Conservation (phyloP, 148 eudicot species). For the Limonium bicolor region DNA sequence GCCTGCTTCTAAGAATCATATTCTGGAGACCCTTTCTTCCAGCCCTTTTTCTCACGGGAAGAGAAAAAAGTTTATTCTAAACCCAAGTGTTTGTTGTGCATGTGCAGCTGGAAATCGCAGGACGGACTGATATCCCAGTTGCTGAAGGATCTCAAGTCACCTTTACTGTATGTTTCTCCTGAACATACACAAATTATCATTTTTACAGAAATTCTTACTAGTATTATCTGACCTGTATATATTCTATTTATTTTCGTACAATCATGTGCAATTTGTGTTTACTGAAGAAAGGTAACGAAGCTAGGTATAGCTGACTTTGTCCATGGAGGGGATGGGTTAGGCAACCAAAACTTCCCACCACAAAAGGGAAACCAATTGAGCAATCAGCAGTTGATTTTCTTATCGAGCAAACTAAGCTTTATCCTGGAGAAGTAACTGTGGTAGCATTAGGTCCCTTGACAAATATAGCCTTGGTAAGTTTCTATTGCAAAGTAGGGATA, state of each 20-base stretch:
- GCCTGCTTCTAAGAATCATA: too few species aligned
- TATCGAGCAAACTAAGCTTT: conserved; percentile 42
- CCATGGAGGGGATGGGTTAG: conserved; percentile 91
- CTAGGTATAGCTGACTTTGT: conserved; percentile 92
- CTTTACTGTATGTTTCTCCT: conserved; percentile 50
- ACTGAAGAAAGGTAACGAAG: conserved; percentile 71
- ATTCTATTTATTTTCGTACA: too few species aligned
- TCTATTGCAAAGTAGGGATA: conserved; percentile 5
- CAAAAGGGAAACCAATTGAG: conserved; percentile 67
- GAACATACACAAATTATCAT: not conserved
- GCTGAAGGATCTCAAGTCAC: conserved; percentile 95
- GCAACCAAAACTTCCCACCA: conserved; percentile 89
- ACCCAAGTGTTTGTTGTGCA: too few species aligned
- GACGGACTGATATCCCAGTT: conserved; percentile 80
- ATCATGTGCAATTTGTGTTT: not conserved
- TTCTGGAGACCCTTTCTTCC: too few species aligned
- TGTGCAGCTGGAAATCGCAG: conserved; percentile 80
- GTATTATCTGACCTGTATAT: not conserved
- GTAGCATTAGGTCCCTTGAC: conserved; percentile 96
- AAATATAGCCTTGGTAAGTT: conserved; percentile 78
- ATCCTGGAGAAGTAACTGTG: conserved; percentile 76
- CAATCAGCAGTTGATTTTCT: conserved; percentile 73
- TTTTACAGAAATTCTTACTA: not conserved
- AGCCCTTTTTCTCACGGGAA: too few species aligned
- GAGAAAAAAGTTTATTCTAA: too few species aligned